Base-by-base conservation (phyloP, 352 stramenopile genomes). In the Phytophthora lateralis region DNA sequence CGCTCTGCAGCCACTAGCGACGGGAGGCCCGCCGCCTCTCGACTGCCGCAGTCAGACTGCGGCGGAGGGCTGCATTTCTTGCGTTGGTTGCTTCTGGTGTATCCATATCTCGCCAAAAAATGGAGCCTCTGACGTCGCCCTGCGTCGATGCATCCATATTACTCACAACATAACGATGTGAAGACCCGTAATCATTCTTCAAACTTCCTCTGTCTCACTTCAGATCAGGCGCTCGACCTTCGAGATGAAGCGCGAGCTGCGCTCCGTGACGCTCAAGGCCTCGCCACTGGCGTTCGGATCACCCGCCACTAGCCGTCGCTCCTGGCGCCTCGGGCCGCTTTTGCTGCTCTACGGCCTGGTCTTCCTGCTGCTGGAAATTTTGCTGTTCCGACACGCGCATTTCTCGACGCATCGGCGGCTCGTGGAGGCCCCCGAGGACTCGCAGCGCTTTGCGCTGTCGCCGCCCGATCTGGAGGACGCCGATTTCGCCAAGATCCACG, bases 121-220 rank as follows among this genome's bases (percentile, higher is more conserved):
- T 8, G 26, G 6, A 30, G 0, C 3, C 26, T 27, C n/a, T 58
- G 38, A 44, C 38, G 38, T 44, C n/a, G 38, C 38, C 35, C 38
- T 44, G 38, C 38, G 17, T 44, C 38, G 38, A 44, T n/a, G 30
- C 54, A 47, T 26, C 43, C 54, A 54, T 32, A 60, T 62, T 62
- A 62, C 54, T 24, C 53, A 54, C 53, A 17, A 38, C 5, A 14
- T 0, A 5, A 5, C 30, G 30, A 35, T 48, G 1, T 63, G 29
- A 37, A 98, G 97, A 3, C 52, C n/a, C 18, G 4, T 42, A 43
- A 6, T 26, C 42, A 42, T 43, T 50, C 60, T 63, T 58, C 46
- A 50, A 59, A 24, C n/a, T 20, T 39, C 29, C 35, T 34, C 5
- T 1, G 35, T 34, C 42, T 35, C 55, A 58, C 45, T 41, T 52